These are phyloP conservation scores for Calendula officinalis DNA, from an alignment of 129 eudicot genomes.

Conservation along the genomic window DNA sequence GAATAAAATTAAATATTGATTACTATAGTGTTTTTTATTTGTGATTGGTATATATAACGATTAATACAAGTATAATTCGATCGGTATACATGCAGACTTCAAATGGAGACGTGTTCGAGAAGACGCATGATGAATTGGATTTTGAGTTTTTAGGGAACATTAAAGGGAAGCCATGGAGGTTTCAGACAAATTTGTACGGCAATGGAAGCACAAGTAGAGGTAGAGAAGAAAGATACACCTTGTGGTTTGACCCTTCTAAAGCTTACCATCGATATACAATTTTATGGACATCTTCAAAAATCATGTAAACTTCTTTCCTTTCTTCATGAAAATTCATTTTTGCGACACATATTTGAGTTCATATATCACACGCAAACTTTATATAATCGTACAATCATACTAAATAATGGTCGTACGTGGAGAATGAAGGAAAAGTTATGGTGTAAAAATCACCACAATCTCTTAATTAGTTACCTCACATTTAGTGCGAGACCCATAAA, in stretches of 20 bases:
- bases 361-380: too few relatives aligned
- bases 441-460: too few relatives aligned
- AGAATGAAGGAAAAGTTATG: too few relatives aligned
- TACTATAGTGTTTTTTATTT: neutral
- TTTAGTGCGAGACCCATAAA: too few relatives aligned
- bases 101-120: conserved; percentile 74
- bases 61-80: neutral
- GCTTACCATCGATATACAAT: conserved; percentile 83
- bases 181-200: conserved; percentile 91
- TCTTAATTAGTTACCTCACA: too few relatives aligned
- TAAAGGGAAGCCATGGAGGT: conserved; percentile 81
- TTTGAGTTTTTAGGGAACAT: conserved; percentile 87
- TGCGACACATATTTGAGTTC: neutral
- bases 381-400: too few relatives aligned
- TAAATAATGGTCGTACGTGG: too few relatives aligned
- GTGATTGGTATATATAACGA: neutral
- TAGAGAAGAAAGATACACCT: conserved; percentile 84
- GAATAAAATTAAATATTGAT: too few relatives aligned
- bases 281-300: conserved; percentile 66
- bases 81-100: conserved; percentile 46
- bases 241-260: conserved; percentile 88
- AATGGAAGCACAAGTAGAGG: conserved; percentile 94
- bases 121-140: conserved; percentile 82
- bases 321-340: neutral
- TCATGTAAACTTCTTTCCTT: conserved; percentile 45